phyloP scores from a whole-genome alignment of 2,329 filamentous ascomycete genomes.

The Penicillium sp. region DNA sequence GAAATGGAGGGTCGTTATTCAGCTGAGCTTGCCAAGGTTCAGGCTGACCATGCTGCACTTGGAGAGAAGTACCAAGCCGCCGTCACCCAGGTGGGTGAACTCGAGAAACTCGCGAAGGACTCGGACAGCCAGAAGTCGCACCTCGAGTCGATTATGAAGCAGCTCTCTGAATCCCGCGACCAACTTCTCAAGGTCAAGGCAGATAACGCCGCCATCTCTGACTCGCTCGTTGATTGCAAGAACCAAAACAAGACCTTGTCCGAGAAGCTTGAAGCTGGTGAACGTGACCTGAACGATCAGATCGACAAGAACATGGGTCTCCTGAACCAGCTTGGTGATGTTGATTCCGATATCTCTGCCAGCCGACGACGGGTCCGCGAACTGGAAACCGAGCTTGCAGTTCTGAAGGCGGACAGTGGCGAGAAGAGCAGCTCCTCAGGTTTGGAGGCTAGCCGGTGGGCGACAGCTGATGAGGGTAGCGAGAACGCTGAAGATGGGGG shows the following conservation, averaged over 20 bases:
- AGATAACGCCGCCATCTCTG: conserved; percentile 28
- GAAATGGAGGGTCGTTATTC: conserved; percentile 35
- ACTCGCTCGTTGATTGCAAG: conserved; percentile 33
- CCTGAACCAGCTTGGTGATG: conserved; percentile 39
- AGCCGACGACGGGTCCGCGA: conserved; percentile 39
- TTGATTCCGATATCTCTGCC: conserved; percentile 35
- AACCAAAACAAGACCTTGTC: conserved; percentile 31
- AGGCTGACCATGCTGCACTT: conserved; percentile 45
- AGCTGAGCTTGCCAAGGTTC: conserved; percentile 47
- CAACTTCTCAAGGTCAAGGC: conserved; percentile 32
- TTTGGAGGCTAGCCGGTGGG: conserved; percentile 44
- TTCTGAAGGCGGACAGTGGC: conserved; percentile 33
- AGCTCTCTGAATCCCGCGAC: conserved; percentile 35
- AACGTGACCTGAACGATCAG: conserved; percentile 39
- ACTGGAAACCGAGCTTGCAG: conserved; percentile 38
- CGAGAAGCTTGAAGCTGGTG: conserved; percentile 33
- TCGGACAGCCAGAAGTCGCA: conserved; percentile 71
- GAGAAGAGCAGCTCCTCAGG: conserved; percentile 31
- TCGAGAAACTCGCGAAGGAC: conserved; percentile 75
- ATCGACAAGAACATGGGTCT: conserved; percentile 43
- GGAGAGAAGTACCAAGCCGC: conserved; percentile 39
- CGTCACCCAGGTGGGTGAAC: conserved; percentile 66
- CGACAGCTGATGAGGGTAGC: conserved; percentile 31
- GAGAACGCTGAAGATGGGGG: conserved; percentile 33
- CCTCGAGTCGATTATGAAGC: conserved; percentile 62